Evolutionary conservation across 1,284 basidiomycete genomes (phyloP).

Genomic region (Microstroma glucosiphilum): DNA sequence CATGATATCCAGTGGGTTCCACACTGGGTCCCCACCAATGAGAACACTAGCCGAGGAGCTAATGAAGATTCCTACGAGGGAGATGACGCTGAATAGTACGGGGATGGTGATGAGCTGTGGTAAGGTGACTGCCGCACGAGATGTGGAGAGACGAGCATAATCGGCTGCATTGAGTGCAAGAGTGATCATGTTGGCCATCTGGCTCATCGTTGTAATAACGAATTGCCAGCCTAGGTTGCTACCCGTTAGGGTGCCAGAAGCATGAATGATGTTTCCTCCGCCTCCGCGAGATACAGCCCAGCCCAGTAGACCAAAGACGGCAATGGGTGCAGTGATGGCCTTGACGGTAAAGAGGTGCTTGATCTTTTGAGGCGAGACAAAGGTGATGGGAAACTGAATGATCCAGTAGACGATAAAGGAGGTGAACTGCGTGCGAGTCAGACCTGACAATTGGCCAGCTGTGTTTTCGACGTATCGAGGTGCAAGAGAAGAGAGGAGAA

Average conservation of each 20-base stretch:
- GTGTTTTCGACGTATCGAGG: constrained; percentile 60
- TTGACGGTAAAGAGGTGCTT: constrained; percentile 76
- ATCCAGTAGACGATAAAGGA: constrained; percentile 83
- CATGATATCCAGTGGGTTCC: constrained; percentile 72
- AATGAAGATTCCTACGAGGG: constrained; percentile 77
- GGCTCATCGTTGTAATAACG: constrained; percentile 54
- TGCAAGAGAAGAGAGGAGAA: constrained; percentile 63
- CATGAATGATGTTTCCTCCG: constrained; percentile 71
- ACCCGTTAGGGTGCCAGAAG: constrained; percentile 64
- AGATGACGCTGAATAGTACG: constrained; percentile 67
- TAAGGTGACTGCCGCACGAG: constrained; percentile 22
- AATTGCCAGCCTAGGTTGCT: constrained; percentile 71
- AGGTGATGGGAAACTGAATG: constrained; percentile 69
- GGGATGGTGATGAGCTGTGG: constrained; percentile 58
- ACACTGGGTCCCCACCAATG: constrained; percentile 67
- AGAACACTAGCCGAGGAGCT: constrained; percentile 70
- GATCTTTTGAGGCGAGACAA: constrained; percentile 73
- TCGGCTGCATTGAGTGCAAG: constrained; percentile 38
- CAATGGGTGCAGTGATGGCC: constrained; percentile 59
- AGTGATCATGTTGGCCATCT: constrained; percentile 37
- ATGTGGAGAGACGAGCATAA: constrained; percentile 31
- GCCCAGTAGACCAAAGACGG: constrained; percentile 64
- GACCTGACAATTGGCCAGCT: constrained; percentile 61
- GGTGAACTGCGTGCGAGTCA: constrained; percentile 65
- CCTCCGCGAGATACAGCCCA: constrained; percentile 74